Base-by-base conservation (phyloP, 495 filamentous ascomycete species). In the Trichoderma gamsii region DNA sequence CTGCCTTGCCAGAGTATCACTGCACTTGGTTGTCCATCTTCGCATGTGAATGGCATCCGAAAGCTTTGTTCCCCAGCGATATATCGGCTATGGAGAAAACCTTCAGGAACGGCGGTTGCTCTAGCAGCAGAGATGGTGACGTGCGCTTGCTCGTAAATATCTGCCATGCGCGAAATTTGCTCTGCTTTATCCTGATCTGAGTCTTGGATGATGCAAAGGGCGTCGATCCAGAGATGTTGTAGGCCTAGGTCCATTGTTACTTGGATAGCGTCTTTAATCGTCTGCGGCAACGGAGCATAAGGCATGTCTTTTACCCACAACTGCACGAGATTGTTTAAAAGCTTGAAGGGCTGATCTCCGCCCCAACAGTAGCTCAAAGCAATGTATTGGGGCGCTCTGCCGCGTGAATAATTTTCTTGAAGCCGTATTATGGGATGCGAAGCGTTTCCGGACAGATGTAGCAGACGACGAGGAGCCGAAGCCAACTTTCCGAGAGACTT, bases 181-280 rank as follows among this genome's bases (percentile, higher is more conserved):
- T 32, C 51, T 38, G 59, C 43, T 68, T 65, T 67, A 41, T 72
- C 69, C 15, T 67, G n/a, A 44, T 35, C n/a, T 23, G 51, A 25
- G 46, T 75, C 71, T 69, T 75, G 73, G 1, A 75, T 44, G 63
- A 75, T 75, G 63, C 73, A 74, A 21, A 76, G 49, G 41, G 69
- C 64, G 68, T 76, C 74, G 25, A 76, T 69, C 74, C 74, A 76
- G 41, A 76, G 41, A 64, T 72, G 72, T 25, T 49, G 41, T n/a
- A 76, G 4, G 21, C 70, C 63, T 7, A 76, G 65, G 18, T 23
- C 44, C 21, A 64, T 64, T 13, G 44, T 41, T 15, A 69, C 49
- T 13, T 21, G 41, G 5, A 69, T 44, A 8, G 68, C 68, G 43
- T 69, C 68, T 52, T 63, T 35, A 35, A 69, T 66, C 3, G 68